Conservation (phyloP, 768 basidiomycete species). For the Mycena kentingensis region DNA sequence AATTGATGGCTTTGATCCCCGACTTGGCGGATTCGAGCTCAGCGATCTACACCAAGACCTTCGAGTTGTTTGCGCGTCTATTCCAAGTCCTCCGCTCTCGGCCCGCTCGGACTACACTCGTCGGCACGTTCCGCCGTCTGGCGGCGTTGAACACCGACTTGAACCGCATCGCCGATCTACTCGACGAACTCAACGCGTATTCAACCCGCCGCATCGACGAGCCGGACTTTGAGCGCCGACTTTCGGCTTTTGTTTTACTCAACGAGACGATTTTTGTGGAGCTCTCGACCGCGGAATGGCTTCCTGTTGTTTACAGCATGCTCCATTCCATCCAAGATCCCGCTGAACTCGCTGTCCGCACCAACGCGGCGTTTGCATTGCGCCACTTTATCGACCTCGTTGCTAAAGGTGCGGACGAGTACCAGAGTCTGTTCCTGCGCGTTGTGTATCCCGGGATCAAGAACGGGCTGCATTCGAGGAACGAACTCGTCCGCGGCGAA, state of each 20-base stretch:
- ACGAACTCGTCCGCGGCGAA: slow-evolving; percentile 87
- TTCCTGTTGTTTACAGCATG: slow-evolving; percentile 80
- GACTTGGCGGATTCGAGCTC: slow-evolving; percentile 53
- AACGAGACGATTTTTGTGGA: slow-evolving; percentile 64
- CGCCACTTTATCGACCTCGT: slow-evolving; percentile 75
- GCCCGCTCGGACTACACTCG: slow-evolving; percentile 66
- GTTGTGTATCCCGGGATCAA: slow-evolving; percentile 78
- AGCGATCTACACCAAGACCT: slow-evolving; percentile 51
- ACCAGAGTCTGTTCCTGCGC: slow-evolving; percentile 58
- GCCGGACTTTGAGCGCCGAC: slow-evolving; percentile 87
- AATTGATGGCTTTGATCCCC: slow-evolving; percentile 66
- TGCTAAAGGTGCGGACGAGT: slow-evolving; percentile 43
- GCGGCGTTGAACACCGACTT: slow-evolving; percentile 50
- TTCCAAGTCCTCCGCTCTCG: slow-evolving; percentile 79
- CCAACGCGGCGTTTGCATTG: slow-evolving; percentile 74
- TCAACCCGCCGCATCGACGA: slow-evolving; percentile 83
- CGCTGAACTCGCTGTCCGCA: slow-evolving; percentile 83
- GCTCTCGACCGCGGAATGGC: slow-evolving; percentile 66
- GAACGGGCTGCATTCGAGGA: slow-evolving; percentile 74
- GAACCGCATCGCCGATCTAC: slow-evolving; percentile 49
- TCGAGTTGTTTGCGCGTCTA: slow-evolving; percentile 68
- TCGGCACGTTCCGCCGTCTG: slow-evolving; percentile 60
- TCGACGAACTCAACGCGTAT: slow-evolving; percentile 81
- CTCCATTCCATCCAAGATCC: slow-evolving; percentile 87
- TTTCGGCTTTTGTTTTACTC: slow-evolving; percentile 70